Percentiles rank a stretch among this genome's conserved stretches.
These are phyloP conservation scores for Trichoderma lentiforme DNA, from an alignment of 2,329 filamentous ascomycete species.

Conservation along the genomic window DNA sequence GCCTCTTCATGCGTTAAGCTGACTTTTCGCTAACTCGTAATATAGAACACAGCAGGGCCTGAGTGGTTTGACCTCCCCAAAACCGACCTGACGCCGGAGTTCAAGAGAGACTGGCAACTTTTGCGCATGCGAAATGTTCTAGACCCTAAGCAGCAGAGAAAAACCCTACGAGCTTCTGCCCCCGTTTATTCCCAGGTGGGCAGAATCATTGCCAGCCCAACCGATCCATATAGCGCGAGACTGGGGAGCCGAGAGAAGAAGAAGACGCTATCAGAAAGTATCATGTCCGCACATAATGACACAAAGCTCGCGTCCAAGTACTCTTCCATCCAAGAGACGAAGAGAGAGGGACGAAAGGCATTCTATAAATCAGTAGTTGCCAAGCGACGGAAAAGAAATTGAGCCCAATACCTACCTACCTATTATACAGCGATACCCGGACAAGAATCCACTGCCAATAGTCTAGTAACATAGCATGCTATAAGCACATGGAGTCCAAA, in stretches of 20 bases:
- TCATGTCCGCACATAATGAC: slow-evolving; percentile 52
- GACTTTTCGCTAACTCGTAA: slow-evolving; percentile 25
- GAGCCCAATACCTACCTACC: background rate
- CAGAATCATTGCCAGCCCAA: slow-evolving; percentile 81
- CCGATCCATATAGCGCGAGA: slow-evolving; percentile 79
- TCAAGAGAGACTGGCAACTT: slow-evolving; percentile 86
- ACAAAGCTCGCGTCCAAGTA: slow-evolving; percentile 85
- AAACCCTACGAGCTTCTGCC: slow-evolving; percentile 63
- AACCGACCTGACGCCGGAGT: slow-evolving; percentile 76
- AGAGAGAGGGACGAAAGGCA: slow-evolving; percentile 83
- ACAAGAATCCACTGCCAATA: background rate
- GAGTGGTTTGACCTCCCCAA: slow-evolving; percentile 87
- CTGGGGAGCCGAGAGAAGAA: slow-evolving; percentile 86
- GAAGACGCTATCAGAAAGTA: slow-evolving; percentile 80
- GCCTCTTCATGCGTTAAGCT: background rate
- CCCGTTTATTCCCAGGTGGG: slow-evolving; percentile 88
- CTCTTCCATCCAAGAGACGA: slow-evolving; percentile 74
- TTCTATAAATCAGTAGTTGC: slow-evolving; percentile 78
- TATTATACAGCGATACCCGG: background rate
- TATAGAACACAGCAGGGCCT: slow-evolving; percentile 62
- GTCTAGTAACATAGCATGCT: background rate
- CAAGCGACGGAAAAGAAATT: slow-evolving; percentile 30
- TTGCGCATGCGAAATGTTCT: slow-evolving; percentile 85
- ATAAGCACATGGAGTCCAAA: background rate
- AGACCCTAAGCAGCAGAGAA: slow-evolving; percentile 92